phyloP scores from a whole-genome alignment of 2,329 filamentous ascomycete species.

The Talaromyces islandicus region DNA sequence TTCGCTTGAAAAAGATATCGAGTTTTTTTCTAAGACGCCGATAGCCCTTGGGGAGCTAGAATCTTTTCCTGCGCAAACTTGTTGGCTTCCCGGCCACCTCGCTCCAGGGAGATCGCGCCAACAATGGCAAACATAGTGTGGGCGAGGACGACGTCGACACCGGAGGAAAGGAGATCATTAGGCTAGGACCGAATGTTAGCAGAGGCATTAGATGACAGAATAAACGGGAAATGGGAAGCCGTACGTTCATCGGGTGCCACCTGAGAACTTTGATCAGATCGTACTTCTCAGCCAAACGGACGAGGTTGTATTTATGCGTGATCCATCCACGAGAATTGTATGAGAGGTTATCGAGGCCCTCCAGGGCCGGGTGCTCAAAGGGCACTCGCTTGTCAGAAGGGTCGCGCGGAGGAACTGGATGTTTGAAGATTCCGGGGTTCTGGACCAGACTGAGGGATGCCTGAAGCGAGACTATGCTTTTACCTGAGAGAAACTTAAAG shows the following conservation, averaged over 20 bases:
- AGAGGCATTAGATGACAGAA: not conserved
- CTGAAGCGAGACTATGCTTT: conserved; percentile 59
- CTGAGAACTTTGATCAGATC: conserved; percentile 70
- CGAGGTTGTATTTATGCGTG: conserved; percentile 60
- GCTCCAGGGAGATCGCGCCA: conserved; percentile 82
- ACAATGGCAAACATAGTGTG: conserved; percentile 79
- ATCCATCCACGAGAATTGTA: conserved; percentile 54
- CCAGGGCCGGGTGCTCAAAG: conserved; percentile 64
- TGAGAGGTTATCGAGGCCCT: conserved; percentile 68
- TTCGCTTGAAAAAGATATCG: not conserved
- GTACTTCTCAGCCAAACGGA: conserved; percentile 61
- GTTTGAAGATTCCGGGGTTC: conserved; percentile 32
- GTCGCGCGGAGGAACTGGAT: conserved; percentile 33
- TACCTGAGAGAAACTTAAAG: conserved; percentile 40
- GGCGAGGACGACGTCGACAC: conserved; percentile 66
- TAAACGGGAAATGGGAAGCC: conserved; percentile 28
- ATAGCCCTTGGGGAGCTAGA: conserved; percentile 47
- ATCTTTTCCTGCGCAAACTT: conserved; percentile 71
- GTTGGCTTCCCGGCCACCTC: conserved; percentile 72
- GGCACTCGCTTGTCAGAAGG: conserved; percentile 52
- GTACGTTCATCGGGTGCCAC: conserved; percentile 82
- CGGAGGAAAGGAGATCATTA: conserved; percentile 65
- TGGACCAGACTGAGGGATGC: conserved; percentile 57
- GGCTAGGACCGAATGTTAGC: conserved; percentile 37
- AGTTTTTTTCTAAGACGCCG: not conserved